Conservation (phyloP, 1,139 yeast genomes). For the Hanseniaspora sp. region DNA sequence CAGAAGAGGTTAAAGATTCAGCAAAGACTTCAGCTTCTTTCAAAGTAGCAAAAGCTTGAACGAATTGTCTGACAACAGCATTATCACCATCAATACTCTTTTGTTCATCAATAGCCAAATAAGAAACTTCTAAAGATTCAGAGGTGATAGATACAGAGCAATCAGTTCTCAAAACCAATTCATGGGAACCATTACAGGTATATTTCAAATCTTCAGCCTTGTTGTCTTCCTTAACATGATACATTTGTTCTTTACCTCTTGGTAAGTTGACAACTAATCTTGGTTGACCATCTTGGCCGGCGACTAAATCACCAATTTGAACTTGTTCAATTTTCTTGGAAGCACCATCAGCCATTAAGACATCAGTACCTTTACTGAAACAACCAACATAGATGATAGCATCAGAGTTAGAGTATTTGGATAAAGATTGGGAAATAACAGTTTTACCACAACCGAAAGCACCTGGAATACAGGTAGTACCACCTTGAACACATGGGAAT, state of each 20-base stretch:
- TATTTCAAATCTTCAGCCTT: conserved; percentile 19
- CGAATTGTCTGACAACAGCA: not conserved
- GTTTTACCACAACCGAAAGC: conserved; percentile 99
- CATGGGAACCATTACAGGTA: conserved; percentile 32
- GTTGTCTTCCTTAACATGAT: conserved; percentile 29
- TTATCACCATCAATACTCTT: conserved; percentile 17
- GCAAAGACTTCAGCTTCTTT: conserved; percentile 7
- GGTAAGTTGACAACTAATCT: conserved; percentile 36
- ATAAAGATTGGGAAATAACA: conserved; percentile 92
- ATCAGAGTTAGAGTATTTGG: conserved; percentile 95
- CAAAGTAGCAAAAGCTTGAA: not conserved
- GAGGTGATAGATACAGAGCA: conserved; percentile 15
- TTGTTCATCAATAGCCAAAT: conserved; percentile 13
- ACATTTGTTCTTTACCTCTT: conserved; percentile 36
- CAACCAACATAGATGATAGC: conserved; percentile 89
- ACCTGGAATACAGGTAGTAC: conserved; percentile 99
- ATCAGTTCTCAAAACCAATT: conserved; percentile 28
- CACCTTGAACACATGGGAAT: conserved; percentile 99
- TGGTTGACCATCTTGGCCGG: conserved; percentile 37
- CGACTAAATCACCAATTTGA: conserved; percentile 33
- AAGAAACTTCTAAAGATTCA: conserved; percentile 15
- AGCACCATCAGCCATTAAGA: conserved; percentile 36
- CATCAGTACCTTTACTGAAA: conserved; percentile 33
- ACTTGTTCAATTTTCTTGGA: conserved; percentile 31
- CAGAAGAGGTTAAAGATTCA: not conserved